Percentiles rank a stretch among this genome's conserved stretches.
These are phyloP conservation scores for Kwoniella pini DNA, from an alignment of 768 basidiomycete genomes.

Conservation along the genomic window DNA sequence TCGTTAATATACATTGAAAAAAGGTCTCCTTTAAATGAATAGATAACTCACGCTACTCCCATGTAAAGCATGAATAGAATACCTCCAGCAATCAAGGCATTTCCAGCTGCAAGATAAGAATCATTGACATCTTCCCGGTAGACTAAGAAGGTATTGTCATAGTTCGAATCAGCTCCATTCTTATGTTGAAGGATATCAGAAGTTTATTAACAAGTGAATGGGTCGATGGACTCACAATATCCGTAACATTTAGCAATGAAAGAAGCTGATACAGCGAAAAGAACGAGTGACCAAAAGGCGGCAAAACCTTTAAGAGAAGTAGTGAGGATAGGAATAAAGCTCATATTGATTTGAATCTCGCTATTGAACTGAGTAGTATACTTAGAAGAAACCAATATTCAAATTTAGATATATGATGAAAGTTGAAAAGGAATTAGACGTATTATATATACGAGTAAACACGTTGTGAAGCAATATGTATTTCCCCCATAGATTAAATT, in stretches of 20 bases:
- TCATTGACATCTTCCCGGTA: conserved; percentile 12
- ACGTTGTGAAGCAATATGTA: too few relatives aligned
- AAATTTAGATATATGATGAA: neutral
- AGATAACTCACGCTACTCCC: conserved; percentile 22
- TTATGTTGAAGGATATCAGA: neutral
- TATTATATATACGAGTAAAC: too few relatives aligned
- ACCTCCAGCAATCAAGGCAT: conserved; percentile 37
- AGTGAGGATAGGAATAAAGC: conserved; percentile 21
- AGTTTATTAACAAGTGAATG: neutral
- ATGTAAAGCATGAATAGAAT: conserved; percentile 34
- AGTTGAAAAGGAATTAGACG: too few relatives aligned
- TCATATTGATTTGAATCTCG: too few relatives aligned
- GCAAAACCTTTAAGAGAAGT: conserved; percentile 35
- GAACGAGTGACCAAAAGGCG: conserved; percentile 41
- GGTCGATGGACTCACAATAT: conserved; percentile 7
- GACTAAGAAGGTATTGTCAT: conserved; percentile 3
- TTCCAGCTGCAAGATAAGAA: conserved; percentile 33
- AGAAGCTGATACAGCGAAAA: conserved; percentile 35
- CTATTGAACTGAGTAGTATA: too few relatives aligned
- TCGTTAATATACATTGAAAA: too few relatives aligned
- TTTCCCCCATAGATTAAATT: too few relatives aligned
- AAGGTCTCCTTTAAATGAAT: too few relatives aligned
- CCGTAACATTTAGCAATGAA: conserved; percentile 13
- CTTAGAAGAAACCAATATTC: too few relatives aligned
- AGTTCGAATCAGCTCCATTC: neutral